Conservation (phyloP, 176 grass and related monocot species). For the Aegilops sharonensis region DNA sequence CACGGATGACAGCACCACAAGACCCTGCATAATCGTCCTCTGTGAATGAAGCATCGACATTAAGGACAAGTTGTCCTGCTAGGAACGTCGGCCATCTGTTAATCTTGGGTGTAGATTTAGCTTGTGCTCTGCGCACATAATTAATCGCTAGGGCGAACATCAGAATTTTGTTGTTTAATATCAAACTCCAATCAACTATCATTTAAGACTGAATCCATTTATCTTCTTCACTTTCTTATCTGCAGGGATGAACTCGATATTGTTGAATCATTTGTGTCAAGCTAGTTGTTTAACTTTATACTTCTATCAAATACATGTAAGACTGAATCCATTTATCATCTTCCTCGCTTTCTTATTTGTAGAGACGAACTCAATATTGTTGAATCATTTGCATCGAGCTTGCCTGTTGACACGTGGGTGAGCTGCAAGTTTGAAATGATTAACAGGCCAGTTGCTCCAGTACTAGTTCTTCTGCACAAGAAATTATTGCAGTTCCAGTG, state of each 20-base stretch:
- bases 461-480: slow-evolving; percentile 71
- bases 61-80: too few species aligned
- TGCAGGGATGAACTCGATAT: slow-evolving; percentile 65
- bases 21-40: too few species aligned
- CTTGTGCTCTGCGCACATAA: too few species aligned
- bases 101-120: too few species aligned
- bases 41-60: too few species aligned
- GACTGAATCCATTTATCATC: neutral
- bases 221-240: neutral
- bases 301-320: neutral
- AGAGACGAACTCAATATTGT: slow-evolving; percentile 76
- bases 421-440: slow-evolving; percentile 81
- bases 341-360: neutral
- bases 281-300: slow-evolving; percentile 9
- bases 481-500: slow-evolving; percentile 30
- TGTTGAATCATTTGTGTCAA: slow-evolving; percentile 71
- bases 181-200: neutral
- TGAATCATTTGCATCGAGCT: slow-evolving; percentile 66
- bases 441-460: slow-evolving; percentile 62
- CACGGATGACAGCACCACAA: too few species aligned
- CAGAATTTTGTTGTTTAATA: neutral
- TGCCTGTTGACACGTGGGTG: slow-evolving; percentile 59
- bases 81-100: too few species aligned
- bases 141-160: too few species aligned
- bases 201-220: neutral